A percentile compares a stretch with the other conserved stretches of the same genome.
Evolutionary conservation across 306 rosid species (phyloP).

Genomic region (Cicer pinnatifidum): DNA sequence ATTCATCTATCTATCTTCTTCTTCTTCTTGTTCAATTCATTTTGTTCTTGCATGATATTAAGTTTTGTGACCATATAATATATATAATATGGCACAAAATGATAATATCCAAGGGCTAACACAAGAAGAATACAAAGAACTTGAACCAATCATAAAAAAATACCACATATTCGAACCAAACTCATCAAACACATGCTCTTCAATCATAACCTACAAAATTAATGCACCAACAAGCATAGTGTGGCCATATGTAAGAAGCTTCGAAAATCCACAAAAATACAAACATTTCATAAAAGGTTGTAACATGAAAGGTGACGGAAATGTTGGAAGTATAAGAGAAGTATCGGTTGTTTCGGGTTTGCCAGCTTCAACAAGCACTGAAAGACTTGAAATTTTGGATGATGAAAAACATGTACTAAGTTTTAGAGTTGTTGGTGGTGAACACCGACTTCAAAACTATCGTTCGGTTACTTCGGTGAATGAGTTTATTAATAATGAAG

Average conservation of each 20-base stretch:
- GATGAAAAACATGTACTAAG: constrained; percentile 77
- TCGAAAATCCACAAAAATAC: constrained; percentile 76
- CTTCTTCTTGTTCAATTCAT: neutral
- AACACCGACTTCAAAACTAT: constrained; percentile 78
- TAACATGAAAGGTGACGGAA: constrained; percentile 72
- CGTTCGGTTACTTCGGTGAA: constrained; percentile 80
- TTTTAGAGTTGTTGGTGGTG: constrained; percentile 85
- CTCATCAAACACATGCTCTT: constrained; percentile 60
- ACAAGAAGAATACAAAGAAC: constrained; percentile 56
- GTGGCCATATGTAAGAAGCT: constrained; percentile 74
- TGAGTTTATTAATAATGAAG: constrained; percentile 56
- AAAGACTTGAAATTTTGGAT: constrained; percentile 84
- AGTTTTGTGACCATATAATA: too few species aligned
- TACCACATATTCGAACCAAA: constrained; percentile 61
- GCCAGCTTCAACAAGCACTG: constrained; percentile 91
- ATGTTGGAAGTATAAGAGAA: constrained; percentile 81
- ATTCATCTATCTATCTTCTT: neutral
- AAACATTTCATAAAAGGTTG: constrained; percentile 91
- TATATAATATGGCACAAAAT: too few species aligned
- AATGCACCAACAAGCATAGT: constrained; percentile 63
- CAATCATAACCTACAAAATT: constrained; percentile 72
- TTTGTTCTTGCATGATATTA: constrained; percentile 18
- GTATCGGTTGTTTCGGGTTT: constrained; percentile 85
- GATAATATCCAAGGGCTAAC: constrained; percentile 57
- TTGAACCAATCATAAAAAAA: constrained; percentile 55